Conservation (phyloP, 1,139 yeast species). For the Blastobotrys indianensis region DNA sequence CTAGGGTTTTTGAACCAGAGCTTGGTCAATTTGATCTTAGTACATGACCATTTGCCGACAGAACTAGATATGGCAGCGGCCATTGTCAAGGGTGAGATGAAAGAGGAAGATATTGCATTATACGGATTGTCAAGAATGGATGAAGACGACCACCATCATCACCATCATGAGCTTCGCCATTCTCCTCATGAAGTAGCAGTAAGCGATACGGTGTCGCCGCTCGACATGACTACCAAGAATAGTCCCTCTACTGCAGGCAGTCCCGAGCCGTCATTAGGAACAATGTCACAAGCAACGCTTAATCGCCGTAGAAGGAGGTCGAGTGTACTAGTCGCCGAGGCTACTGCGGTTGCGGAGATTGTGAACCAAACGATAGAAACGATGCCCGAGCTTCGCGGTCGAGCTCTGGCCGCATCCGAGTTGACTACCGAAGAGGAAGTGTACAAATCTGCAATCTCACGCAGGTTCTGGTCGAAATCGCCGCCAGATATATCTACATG, state of each 20-base stretch:
- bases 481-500: slow-evolving; percentile 35
- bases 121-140: no score
- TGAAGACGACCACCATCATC: neutral
- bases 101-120: neutral
- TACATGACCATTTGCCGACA: slow-evolving; percentile 17
- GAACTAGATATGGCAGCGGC: slow-evolving; percentile 13
- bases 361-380: slow-evolving; percentile 4
- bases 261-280: neutral
- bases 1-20: slow-evolving; percentile 23
- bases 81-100: slow-evolving; percentile 8
- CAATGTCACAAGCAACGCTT: neutral
- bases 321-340: slow-evolving; percentile 16
- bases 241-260: slow-evolving; percentile 5
- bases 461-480: slow-evolving; percentile 37
- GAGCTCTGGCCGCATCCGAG: neutral
- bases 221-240: slow-evolving; percentile 4
- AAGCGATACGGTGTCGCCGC: slow-evolving; percentile 1
- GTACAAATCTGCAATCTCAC: slow-evolving; percentile 20
- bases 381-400: slow-evolving; percentile 6
- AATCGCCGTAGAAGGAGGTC: slow-evolving; percentile 14
- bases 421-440: neutral
- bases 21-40: slow-evolving; percentile 16
- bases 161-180: neutral
- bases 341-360: slow-evolving; percentile 18
- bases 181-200: neutral